These are phyloP conservation scores for Magnaporthiopsis incrustans DNA, from an alignment of 2,329 filamentous ascomycete species.

Conservation along the genomic window DNA sequence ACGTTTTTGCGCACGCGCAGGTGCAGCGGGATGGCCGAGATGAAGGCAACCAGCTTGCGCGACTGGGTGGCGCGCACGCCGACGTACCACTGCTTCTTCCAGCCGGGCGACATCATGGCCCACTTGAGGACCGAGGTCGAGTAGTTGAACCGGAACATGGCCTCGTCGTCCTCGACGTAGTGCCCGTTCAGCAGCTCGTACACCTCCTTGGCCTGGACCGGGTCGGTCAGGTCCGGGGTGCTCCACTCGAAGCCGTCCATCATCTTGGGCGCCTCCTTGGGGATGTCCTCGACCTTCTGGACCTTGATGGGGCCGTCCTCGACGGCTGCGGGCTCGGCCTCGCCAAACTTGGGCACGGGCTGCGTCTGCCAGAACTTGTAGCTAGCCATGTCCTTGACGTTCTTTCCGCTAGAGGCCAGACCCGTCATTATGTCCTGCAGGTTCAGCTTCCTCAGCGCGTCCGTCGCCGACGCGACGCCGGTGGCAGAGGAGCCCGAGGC, in stretches of 20 bases:
- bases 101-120: conserved; percentile 91
- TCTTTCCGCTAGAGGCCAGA: conserved; percentile 71
- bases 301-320: conserved; percentile 79
- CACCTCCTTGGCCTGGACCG: conserved; percentile 76
- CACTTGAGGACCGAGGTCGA: conserved; percentile 82
- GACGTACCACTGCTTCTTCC: conserved; percentile 91
- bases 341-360: conserved; percentile 78
- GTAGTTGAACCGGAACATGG: conserved; percentile 97
- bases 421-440: conserved; percentile 68
- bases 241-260: conserved; percentile 90
- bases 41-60: conserved; percentile 86
- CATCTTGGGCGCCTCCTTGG: conserved; percentile 67
- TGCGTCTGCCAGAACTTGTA: conserved; percentile 99
- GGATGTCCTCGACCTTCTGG: conserved; percentile 69
- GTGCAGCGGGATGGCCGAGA: conserved; percentile 83
- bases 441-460: conserved; percentile 53
- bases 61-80: conserved; percentile 81
- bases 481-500: conserved; percentile 15
- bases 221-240: conserved; percentile 74
- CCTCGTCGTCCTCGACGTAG: conserved; percentile 95
- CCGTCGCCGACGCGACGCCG: conserved; percentile 34
- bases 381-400: conserved; percentile 89
- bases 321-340: conserved; percentile 43
- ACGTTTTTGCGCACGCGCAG: conserved; percentile 70
- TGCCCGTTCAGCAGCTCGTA: conserved; percentile 87